A percentile compares a stretch with the other conserved stretches of the same genome.
Evolutionary conservation across 202 grass and related monocot species (phyloP).

Genomic region (Setaria viridis): DNA sequence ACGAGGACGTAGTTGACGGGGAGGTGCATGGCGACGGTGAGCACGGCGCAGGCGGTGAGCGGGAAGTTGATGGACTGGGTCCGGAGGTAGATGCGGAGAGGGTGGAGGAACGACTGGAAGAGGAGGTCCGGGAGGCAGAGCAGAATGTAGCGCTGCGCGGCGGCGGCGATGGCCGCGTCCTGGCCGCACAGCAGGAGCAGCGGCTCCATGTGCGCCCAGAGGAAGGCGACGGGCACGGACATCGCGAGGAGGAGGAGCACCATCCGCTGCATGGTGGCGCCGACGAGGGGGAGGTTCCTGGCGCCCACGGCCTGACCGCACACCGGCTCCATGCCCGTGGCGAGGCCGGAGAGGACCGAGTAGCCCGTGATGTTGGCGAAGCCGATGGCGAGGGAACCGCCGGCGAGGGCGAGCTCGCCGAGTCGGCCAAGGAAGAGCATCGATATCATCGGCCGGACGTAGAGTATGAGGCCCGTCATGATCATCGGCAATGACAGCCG

Average conservation of each 20-base stretch:
- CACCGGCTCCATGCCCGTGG: conserved; percentile 94
- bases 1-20: conserved; percentile 82
- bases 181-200: conserved; percentile 80
- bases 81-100: conserved; percentile 88
- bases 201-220: conserved; percentile 80
- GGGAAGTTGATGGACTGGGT: conserved; percentile 86
- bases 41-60: conserved; percentile 65
- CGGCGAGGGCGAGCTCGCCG: conserved; percentile 78
- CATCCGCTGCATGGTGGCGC: conserved; percentile 73
- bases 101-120: conserved; percentile 91
- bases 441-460: conserved; percentile 75
- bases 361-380: conserved; percentile 96
- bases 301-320: conserved; percentile 93
- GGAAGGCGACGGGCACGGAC: conserved; percentile 65
- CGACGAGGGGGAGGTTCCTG: conserved; percentile 62
- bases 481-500: conserved; percentile 71
- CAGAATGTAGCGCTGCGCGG: conserved; percentile 72
- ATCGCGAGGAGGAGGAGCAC: conserved; percentile 71
- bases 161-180: conserved; percentile 62
- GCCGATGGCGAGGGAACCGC: conserved; percentile 88
- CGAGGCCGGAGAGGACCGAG: conserved; percentile 81
- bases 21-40: conserved; percentile 67
- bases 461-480: conserved; percentile 76
- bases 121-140: conserved; percentile 84
- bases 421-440: conserved; percentile 89